These are phyloP conservation scores for Malassezia nana DNA, from an alignment of 1,284 basidiomycete genomes.

Conservation along the genomic window DNA sequence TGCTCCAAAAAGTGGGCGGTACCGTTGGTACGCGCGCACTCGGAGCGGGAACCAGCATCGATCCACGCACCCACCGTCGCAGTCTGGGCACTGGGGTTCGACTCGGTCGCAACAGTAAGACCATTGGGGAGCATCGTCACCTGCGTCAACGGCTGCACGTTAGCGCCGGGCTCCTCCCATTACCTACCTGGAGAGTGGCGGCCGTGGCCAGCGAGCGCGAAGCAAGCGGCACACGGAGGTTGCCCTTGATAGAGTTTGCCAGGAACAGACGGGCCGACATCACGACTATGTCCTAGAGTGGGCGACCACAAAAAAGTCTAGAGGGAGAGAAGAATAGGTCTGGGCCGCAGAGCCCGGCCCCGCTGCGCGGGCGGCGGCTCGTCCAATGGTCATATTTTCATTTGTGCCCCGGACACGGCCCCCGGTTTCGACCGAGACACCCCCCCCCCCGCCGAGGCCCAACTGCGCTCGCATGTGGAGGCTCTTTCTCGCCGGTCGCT, in stretches of 20 bases:
- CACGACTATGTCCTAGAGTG: constrained; percentile 1
- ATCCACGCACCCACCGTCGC: constrained; percentile 99
- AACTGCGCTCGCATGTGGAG: background rate
- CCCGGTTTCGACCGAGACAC: constrained; percentile 18
- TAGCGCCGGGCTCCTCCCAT: background rate
- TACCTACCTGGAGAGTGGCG: constrained; percentile 10
- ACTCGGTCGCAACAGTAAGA: constrained; percentile 55
- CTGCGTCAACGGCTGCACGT: constrained; percentile 33
- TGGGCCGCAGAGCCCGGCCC: constrained; percentile 1
- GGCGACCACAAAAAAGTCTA: constrained; percentile 6
- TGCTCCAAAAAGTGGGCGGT: constrained; percentile 98
- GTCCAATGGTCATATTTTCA: background rate
- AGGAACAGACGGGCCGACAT: constrained; percentile 19
- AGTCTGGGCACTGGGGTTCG: constrained; percentile 85
- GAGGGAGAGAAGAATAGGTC: constrained; percentile 10
- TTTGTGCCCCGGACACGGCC: constrained; percentile 1
- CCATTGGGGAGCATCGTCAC: constrained; percentile 41
- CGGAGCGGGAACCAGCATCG: constrained; percentile 90
- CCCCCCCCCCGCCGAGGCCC: too few relatives aligned
- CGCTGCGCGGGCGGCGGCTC: constrained; percentile 8
- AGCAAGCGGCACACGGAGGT: constrained; percentile 8
- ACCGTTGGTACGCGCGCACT: constrained; percentile 85
- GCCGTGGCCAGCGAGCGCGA: constrained; percentile 13
- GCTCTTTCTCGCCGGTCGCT: background rate
- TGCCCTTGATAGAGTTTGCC: constrained; percentile 14